phyloP scores from a whole-genome alignment of 2,329 filamentous ascomycete genomes.

The Monosporascus ibericus region DNA sequence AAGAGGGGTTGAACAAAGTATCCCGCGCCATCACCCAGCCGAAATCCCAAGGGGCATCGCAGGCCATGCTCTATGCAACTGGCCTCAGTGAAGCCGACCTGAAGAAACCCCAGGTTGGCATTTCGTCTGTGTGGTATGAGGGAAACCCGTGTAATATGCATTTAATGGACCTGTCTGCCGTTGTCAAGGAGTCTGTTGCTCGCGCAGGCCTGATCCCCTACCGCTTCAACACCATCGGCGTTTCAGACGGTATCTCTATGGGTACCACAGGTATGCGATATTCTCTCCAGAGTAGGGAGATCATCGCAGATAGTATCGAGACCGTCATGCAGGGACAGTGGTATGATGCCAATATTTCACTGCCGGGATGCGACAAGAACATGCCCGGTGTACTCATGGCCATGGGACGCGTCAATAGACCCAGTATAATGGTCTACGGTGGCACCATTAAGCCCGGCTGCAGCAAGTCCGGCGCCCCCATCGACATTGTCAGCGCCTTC shows the following conservation, averaged over 20 bases:
- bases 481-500: slow-evolving; percentile 96
- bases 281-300: slow-evolving; percentile 86
- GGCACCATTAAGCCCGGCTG: slow-evolving; percentile 91
- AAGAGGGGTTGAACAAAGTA: slow-evolving; percentile 64
- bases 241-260: slow-evolving; percentile 97
- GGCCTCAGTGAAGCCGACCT: slow-evolving; percentile 81
- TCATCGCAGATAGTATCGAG: slow-evolving; percentile 97
- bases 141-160: slow-evolving; percentile 99
- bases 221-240: slow-evolving; percentile 98
- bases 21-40: slow-evolving; percentile 87
- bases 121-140: slow-evolving; percentile 96
- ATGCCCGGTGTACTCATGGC: slow-evolving; percentile 92
- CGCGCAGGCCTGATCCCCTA: slow-evolving; percentile 80
- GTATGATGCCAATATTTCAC: slow-evolving; percentile 96
- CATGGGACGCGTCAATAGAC: slow-evolving; percentile 91
- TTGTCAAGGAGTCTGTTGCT: slow-evolving; percentile 57
- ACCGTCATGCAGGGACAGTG: slow-evolving; percentile 98
- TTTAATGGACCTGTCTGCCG: slow-evolving; percentile 78
- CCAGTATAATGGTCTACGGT: slow-evolving; percentile 96
- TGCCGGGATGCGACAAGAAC: slow-evolving; percentile 99
- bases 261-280: slow-evolving; percentile 96
- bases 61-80: slow-evolving; percentile 98
- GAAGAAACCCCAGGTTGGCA: slow-evolving; percentile 95
- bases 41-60: slow-evolving; percentile 95
- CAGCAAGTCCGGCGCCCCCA: slow-evolving; percentile 64